Conservation (phyloP, 2,329 filamentous ascomycete species). For the Hirsutella rhossiliensis region DNA sequence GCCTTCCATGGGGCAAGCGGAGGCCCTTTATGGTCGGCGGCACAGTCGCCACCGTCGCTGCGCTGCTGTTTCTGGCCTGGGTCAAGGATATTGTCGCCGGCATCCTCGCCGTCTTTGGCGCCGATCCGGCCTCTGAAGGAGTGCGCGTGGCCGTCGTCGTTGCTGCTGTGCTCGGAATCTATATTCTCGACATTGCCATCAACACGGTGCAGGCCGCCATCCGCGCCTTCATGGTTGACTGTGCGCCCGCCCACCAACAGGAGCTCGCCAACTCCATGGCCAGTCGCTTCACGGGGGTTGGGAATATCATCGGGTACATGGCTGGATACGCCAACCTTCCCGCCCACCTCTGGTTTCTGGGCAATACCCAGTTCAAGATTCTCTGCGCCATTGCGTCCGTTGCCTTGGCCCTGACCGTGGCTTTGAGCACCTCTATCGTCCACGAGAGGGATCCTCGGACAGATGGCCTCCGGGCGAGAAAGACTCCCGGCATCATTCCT, state of each 20-base stretch:
- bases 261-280: constrained; percentile 93
- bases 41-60: constrained; percentile 51
- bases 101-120: constrained; percentile 58
- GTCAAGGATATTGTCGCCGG: constrained; percentile 59
- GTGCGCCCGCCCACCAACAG: constrained; percentile 84
- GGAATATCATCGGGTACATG: constrained; percentile 83
- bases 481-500: constrained; percentile 53
- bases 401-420: constrained; percentile 55
- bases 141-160: constrained; percentile 59
- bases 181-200: constrained; percentile 85
- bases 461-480: constrained; percentile 49
- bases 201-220: constrained; percentile 94
- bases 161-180: constrained; percentile 75
- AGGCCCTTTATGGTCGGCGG: constrained; percentile 74
- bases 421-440: constrained; percentile 57
- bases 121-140: constrained; percentile 48
- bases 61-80: constrained; percentile 62
- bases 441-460: constrained; percentile 69
- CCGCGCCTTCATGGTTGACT: constrained; percentile 86
- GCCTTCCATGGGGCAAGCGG: constrained; percentile 61
- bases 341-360: constrained; percentile 63
- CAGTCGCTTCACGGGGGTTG: constrained; percentile 71
- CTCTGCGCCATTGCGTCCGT: constrained; percentile 78
- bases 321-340: constrained; percentile 78
- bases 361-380: constrained; percentile 83